Evolutionary conservation across 2,329 filamentous ascomycete genomes (phyloP).

Genomic region (Colletotrichum agaves): DNA sequence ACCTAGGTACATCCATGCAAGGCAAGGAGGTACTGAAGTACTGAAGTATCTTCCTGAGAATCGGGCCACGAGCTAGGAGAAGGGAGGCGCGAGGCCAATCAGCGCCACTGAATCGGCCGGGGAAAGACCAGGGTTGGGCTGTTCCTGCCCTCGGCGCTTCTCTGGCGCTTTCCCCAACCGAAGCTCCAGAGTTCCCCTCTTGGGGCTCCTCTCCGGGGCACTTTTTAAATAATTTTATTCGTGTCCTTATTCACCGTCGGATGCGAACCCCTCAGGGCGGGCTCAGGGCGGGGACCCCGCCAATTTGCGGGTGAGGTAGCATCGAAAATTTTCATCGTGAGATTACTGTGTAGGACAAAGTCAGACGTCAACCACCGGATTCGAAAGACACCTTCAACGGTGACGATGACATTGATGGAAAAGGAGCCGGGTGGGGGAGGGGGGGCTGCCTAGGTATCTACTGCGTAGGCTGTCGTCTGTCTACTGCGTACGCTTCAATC

Average conservation of each 20-base stretch:
- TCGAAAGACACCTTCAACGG: background rate
- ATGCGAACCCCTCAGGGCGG: background rate
- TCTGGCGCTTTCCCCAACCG: constrained; percentile 36
- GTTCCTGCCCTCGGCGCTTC: constrained; percentile 29
- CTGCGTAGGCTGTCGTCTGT: too few species aligned
- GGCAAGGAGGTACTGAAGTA: too few species aligned
- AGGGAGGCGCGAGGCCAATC: constrained; percentile 27
- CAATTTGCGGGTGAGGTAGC: constrained; percentile 7
- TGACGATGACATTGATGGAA: background rate
- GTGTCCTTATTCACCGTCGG: constrained; percentile 13
- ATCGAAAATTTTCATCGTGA: constrained; percentile 11
- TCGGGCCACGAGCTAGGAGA: constrained; percentile 1
- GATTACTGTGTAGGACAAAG: background rate
- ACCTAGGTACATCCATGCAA: too few species aligned
- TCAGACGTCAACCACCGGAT: background rate
- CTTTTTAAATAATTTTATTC: background rate
- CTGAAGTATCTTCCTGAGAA: background rate
- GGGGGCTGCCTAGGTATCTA: too few species aligned
- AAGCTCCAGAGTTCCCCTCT: constrained; percentile 20
- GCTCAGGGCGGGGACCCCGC: constrained; percentile 23
- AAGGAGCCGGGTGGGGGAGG: too few species aligned
- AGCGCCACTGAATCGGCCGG: constrained; percentile 6
- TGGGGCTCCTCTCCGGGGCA: constrained; percentile 24
- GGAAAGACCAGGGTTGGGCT: constrained; percentile 13
- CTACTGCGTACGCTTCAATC: background rate